Conservation (phyloP, 805 yeast species). For the Spathaspora boniae region DNA sequence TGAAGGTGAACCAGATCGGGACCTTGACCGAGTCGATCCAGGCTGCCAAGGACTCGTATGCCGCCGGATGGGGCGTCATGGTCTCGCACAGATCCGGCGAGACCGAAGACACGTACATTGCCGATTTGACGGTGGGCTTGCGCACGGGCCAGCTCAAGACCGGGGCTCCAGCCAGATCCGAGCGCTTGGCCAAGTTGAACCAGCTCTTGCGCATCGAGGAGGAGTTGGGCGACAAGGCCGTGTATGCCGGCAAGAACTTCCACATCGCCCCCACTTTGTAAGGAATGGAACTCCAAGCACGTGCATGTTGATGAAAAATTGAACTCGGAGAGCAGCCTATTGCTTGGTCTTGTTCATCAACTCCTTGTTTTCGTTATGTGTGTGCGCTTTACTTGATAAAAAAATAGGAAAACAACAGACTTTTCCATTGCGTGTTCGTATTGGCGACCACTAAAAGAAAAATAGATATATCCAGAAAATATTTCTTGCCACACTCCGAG, state of each 20-base stretch:
- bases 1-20: slow-evolving; percentile 99
- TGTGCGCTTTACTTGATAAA: no score
- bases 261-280: slow-evolving; percentile 48
- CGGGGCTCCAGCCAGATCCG: slow-evolving; percentile 99
- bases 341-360: no score
- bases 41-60: slow-evolving; percentile 93
- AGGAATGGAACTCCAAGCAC: no score
- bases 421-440: no score
- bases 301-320: no score
- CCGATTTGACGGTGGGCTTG: slow-evolving; percentile 96
- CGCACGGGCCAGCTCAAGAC: slow-evolving; percentile 99
- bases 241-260: slow-evolving; percentile 93
- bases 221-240: slow-evolving; percentile 95
- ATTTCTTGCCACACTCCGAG: no score
- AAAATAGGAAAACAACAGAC: no score
- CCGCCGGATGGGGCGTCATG: slow-evolving; percentile 99
- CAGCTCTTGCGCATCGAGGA: slow-evolving; percentile 98
- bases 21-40: slow-evolving; percentile 91
- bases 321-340: no score
- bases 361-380: no score
- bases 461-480: no score
- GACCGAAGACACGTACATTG: slow-evolving; percentile 98
- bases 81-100: slow-evolving; percentile 99
- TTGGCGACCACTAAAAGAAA: no score
- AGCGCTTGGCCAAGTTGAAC: slow-evolving; percentile 98